Percentiles rank a stretch among this genome's conserved stretches.
These are phyloP conservation scores for Fusarium denticulatum DNA, from an alignment of 2,329 filamentous ascomycete species.

Conservation along the genomic window DNA sequence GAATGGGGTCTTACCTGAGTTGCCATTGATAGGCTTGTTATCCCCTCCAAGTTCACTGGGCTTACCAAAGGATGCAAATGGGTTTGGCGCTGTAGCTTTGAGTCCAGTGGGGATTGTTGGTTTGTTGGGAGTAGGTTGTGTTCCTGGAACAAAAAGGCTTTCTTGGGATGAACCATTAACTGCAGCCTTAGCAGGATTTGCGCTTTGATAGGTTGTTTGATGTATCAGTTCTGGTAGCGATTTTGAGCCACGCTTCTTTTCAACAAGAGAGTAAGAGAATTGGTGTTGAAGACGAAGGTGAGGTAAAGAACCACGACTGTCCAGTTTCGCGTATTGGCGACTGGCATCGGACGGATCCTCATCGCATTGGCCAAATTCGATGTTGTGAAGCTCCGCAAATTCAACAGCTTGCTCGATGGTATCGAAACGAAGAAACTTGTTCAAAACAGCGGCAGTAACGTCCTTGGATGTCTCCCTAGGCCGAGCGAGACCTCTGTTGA, in stretches of 20 bases:
- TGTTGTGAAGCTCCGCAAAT: conserved; percentile 68
- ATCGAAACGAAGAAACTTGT: conserved; percentile 72
- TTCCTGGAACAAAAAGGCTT: conserved; percentile 45
- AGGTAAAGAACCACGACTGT: conserved; percentile 55
- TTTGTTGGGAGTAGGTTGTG: conserved; percentile 7
- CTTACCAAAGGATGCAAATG: conserved; percentile 23
- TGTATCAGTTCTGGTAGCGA: conserved; percentile 66
- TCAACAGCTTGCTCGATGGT: conserved; percentile 71
- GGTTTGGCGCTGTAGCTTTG: conserved; percentile 11
- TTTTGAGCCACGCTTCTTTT: conserved; percentile 65
- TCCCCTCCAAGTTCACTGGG: conserved; percentile 10
- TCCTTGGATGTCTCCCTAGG: conserved; percentile 68
- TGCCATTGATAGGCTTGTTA: conserved; percentile 20
- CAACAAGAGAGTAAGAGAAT: conserved; percentile 66
- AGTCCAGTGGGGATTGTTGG: conserved; percentile 2
- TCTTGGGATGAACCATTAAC: conserved; percentile 35
- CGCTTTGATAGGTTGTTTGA: conserved; percentile 60
- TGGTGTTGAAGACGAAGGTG: conserved; percentile 64
- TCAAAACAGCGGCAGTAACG: conserved; percentile 65
- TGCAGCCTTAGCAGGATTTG: conserved; percentile 8
- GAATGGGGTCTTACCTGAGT: conserved; percentile 40
- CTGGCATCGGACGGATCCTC: conserved; percentile 49
- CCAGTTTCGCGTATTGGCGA: conserved; percentile 56
- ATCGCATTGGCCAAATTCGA: conserved; percentile 58
- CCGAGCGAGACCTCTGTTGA: conserved; percentile 65